phyloP scores from a whole-genome alignment of 2,329 filamentous ascomycete genomes.

The Aspergillaceae sp. region DNA sequence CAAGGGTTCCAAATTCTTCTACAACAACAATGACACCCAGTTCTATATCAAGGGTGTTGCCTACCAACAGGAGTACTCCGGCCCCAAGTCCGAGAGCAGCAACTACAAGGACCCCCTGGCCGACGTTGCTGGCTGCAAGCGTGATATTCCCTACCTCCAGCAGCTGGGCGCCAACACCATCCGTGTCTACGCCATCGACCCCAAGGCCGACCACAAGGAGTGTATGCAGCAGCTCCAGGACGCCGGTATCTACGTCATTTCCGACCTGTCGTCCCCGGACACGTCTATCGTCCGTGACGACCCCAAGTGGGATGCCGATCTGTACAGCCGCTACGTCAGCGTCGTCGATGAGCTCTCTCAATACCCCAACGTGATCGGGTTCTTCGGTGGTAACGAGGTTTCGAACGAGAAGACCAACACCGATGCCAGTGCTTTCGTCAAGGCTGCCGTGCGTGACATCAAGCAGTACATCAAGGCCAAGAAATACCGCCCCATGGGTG shows the following conservation, averaged over 20 bases:
- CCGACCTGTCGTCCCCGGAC: slow-evolving; percentile 73
- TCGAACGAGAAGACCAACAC: slow-evolving; percentile 83
- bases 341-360: slow-evolving; percentile 71
- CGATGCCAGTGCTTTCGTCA: slow-evolving; percentile 81
- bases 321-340: slow-evolving; percentile 69
- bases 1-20: slow-evolving; percentile 83
- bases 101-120: slow-evolving; percentile 75
- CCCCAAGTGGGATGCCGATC: slow-evolving; percentile 66
- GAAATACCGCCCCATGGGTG: slow-evolving; percentile 66
- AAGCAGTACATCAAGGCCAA: slow-evolving; percentile 82
- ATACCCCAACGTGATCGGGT: slow-evolving; percentile 85
- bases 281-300: slow-evolving; percentile 74
- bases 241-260: slow-evolving; percentile 86
- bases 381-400: slow-evolving; percentile 97
- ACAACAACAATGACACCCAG: slow-evolving; percentile 64
- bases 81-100: slow-evolving; percentile 42
- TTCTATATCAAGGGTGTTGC: slow-evolving; percentile 41
- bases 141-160: slow-evolving; percentile 72
- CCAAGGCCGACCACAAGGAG: slow-evolving; percentile 60
- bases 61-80: slow-evolving; percentile 69
- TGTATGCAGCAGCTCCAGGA: slow-evolving; percentile 77
- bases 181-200: slow-evolving; percentile 86
- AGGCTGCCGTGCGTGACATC: slow-evolving; percentile 88
- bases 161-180: slow-evolving; percentile 80
- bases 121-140: slow-evolving; percentile 60